Evolutionary conservation across 495 filamentous ascomycete genomes (phyloP).

Genomic region (Penicillium crystallinum): DNA sequence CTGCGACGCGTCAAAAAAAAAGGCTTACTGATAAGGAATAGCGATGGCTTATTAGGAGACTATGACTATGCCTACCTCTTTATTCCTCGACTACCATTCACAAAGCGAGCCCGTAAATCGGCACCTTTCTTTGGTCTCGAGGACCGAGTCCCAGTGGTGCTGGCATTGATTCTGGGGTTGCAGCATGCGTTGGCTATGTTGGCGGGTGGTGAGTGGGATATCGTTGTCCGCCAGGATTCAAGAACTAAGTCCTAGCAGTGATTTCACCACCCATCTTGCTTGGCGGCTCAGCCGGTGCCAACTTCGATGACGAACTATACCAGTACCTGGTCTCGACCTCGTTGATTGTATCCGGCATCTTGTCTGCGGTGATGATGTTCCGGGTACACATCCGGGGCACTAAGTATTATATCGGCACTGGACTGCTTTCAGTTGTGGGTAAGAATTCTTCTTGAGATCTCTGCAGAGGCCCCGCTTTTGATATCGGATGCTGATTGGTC

Average conservation of each 20-base stretch:
- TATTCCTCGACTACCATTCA: constrained; percentile 77
- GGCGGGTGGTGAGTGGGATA: constrained; percentile 44
- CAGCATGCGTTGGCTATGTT: constrained; percentile 68
- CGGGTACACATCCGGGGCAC: constrained; percentile 77
- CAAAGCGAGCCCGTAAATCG: constrained; percentile 55
- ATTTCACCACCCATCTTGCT: constrained; percentile 82
- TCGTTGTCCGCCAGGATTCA: not conserved
- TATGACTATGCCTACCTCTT: constrained; percentile 84
- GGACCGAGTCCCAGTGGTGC: constrained; percentile 72
- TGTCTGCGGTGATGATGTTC: constrained; percentile 78
- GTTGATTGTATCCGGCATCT: constrained; percentile 76
- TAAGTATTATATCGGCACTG: constrained; percentile 82
- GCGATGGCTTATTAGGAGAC: constrained; percentile 70
- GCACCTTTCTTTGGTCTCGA: constrained; percentile 87
- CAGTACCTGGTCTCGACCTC: constrained; percentile 89
- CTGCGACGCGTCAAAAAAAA: not conserved
- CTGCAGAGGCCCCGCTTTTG: too few relatives aligned
- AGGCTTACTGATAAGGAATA: constrained; percentile 33
- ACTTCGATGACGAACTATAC: constrained; percentile 52
- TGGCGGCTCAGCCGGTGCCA: constrained; percentile 57
- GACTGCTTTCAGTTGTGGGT: constrained; percentile 85
- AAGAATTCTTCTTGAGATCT: constrained; percentile 16
- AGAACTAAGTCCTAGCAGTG: constrained; percentile 27
- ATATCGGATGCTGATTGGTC: not conserved
- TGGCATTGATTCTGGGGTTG: constrained; percentile 68